These are phyloP conservation scores for Aureobasidium leucospermi DNA, from an alignment of 2,329 filamentous ascomycete species.

Conservation along the genomic window DNA sequence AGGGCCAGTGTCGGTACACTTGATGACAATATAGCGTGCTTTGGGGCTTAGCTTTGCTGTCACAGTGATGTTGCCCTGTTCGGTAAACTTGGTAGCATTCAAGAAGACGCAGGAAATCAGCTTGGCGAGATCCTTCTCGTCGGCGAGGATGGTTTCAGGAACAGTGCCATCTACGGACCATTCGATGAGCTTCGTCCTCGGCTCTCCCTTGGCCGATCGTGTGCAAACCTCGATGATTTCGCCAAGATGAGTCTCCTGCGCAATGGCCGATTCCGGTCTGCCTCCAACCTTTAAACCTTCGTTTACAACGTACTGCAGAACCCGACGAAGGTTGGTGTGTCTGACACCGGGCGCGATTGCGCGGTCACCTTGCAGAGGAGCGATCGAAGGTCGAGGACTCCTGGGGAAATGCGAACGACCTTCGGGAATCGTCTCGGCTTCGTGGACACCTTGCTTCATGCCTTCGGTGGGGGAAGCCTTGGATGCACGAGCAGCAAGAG, in stretches of 20 bases:
- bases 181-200: conserved; percentile 41
- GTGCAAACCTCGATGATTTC: conserved; percentile 44
- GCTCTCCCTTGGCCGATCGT: conserved; percentile 36
- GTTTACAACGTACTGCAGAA: conserved; percentile 46
- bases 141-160: conserved; percentile 49
- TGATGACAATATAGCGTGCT: conserved; percentile 50
- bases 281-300: conserved; percentile 47
- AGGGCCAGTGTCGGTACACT: conserved; percentile 58
- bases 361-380: conserved; percentile 21
- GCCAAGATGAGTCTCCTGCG: conserved; percentile 38
- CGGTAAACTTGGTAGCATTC: conserved; percentile 66
- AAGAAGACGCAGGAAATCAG: conserved; percentile 56
- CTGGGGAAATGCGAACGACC: neutral
- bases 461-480: conserved; percentile 21
- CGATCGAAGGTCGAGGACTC: conserved; percentile 4
- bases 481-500: conserved; percentile 17
- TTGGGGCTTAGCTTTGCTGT: conserved; percentile 45
- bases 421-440: conserved; percentile 21
- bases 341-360: conserved; percentile 40
- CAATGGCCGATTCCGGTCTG: conserved; percentile 44
- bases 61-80: conserved; percentile 52
- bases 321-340: conserved; percentile 41
- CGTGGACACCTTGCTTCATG: conserved; percentile 22
- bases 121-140: conserved; percentile 57
- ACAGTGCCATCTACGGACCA: conserved; percentile 45